Conservation (phyloP, 305 asterid genomes). For the Coffea humblotiana region DNA sequence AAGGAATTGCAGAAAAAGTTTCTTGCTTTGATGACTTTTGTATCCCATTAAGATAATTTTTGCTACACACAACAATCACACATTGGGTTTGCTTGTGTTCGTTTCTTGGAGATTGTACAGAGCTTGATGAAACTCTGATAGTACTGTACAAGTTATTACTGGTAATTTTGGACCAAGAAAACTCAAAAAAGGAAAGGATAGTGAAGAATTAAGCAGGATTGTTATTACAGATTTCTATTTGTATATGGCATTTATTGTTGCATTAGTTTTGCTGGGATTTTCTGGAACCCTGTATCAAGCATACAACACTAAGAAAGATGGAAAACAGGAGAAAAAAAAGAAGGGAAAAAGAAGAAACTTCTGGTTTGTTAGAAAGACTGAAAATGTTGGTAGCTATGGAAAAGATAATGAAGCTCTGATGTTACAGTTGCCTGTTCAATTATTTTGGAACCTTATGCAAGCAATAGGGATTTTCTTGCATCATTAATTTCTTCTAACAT, state of each 20-base stretch:
- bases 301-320: neutral
- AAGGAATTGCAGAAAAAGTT: slow-evolving; percentile 2
- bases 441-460: neutral
- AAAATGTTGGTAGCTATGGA: neutral
- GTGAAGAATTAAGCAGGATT: neutral
- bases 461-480: neutral
- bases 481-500: neutral
- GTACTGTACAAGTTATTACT: no score
- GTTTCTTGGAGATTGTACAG: neutral
- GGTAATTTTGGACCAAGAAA: neutral
- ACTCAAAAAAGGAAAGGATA: neutral
- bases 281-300: neutral
- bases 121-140: neutral
- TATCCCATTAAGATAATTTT: neutral
- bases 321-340: neutral
- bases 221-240: neutral
- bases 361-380: slow-evolving; percentile 2
- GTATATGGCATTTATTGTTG: neutral
- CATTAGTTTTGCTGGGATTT: neutral
- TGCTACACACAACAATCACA: no score
- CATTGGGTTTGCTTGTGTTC: neutral
- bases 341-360: neutral
- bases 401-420: neutral
- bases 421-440: neutral
- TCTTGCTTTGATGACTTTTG: neutral